phyloP scores from a whole-genome alignment of 2,329 filamentous ascomycete genomes.

The Fusarium liriodendri region DNA sequence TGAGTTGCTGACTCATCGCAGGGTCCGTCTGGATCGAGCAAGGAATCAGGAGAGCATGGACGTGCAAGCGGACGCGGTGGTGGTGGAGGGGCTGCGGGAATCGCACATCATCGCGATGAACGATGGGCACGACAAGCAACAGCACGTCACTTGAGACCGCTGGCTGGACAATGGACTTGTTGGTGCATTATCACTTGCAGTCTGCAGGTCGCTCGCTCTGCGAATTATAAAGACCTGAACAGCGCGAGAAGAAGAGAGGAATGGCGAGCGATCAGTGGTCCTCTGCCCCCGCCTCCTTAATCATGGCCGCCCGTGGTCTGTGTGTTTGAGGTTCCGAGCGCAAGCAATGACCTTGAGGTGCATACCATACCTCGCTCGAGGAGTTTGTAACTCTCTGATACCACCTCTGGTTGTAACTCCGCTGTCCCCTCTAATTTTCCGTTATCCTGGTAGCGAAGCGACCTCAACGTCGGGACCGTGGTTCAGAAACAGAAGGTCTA shows the following conservation, averaged over 20 bases:
- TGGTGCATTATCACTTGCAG: slow-evolving; percentile 21
- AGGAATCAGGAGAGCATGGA: slow-evolving; percentile 5
- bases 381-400: slow-evolving; percentile 3
- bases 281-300: slow-evolving; percentile 1
- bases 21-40: neutral
- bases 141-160: slow-evolving; percentile 4
- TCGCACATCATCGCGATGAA: neutral
- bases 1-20: neutral
- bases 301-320: slow-evolving; percentile 1
- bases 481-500: neutral
- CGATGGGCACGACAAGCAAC: slow-evolving; percentile 9
- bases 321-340: slow-evolving; percentile 6
- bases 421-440: slow-evolving; percentile 2
- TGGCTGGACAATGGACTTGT: slow-evolving; percentile 17
- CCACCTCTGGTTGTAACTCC: slow-evolving; percentile 4
- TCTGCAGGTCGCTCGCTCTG: slow-evolving; percentile 11
- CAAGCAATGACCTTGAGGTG: neutral
- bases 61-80: neutral
- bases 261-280: neutral
- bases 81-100: neutral
- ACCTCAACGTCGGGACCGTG: neutral
- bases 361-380: neutral
- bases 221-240: neutral
- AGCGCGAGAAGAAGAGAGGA: neutral
- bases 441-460: slow-evolving; percentile 3